These are phyloP conservation scores for Durio zibethinus DNA, from an alignment of 345 rosid genomes.

Conservation along the genomic window DNA sequence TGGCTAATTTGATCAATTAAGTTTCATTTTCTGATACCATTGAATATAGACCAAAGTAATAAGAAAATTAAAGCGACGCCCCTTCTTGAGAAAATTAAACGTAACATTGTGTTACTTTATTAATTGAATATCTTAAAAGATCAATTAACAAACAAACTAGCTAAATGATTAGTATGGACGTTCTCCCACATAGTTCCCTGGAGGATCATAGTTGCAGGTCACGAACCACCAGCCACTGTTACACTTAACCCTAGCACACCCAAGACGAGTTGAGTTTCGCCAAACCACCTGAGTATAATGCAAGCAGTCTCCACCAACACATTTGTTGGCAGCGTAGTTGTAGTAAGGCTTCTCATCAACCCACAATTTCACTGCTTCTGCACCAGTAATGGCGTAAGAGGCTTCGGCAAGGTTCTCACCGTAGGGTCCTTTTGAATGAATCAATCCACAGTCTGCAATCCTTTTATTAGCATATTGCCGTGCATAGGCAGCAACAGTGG, in stretches of 20 bases:
- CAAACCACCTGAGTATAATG: conserved; percentile 12
- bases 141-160: neutral
- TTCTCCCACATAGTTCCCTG: conserved; percentile 6
- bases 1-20: too few relatives aligned
- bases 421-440: conserved; percentile 6
- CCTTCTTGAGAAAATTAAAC: too few relatives aligned
- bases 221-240: conserved; percentile 1
- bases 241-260: conserved; percentile 10
- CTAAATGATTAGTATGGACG: neutral
- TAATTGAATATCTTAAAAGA: neutral
- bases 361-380: neutral
- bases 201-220: conserved; percentile 16
- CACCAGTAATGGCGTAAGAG: neutral
- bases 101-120: too few relatives aligned
- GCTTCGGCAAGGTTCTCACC: conserved; percentile 11
- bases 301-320: neutral
- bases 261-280: neutral
- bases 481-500: neutral
- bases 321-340: neutral
- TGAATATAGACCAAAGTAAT: too few relatives aligned
- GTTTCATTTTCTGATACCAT: too few relatives aligned
- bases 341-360: conserved; percentile 4
- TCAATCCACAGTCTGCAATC: neutral
- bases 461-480: conserved; percentile 3
- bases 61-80: too few relatives aligned